These are phyloP conservation scores for Alternaria longipes DNA, from an alignment of 2,329 filamentous ascomycete species.

Conservation along the genomic window DNA sequence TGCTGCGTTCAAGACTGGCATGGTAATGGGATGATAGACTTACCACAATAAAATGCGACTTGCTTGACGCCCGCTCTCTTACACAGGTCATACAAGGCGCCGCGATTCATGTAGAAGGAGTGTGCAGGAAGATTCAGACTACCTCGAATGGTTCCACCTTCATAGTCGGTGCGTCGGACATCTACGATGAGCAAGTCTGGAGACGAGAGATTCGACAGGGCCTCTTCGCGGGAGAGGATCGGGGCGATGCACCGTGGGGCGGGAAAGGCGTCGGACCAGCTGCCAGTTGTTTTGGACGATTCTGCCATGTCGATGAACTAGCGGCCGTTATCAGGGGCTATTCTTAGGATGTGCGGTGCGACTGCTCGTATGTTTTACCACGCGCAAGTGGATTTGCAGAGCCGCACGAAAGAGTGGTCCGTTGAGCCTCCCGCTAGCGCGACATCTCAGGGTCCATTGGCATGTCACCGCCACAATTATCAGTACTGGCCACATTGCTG, in stretches of 20 bases:
- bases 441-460: conserved; percentile 22
- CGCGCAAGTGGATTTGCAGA: background rate
- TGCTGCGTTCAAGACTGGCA: background rate
- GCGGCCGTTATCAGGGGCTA: background rate
- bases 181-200: conserved; percentile 55
- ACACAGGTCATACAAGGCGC: conserved; percentile 55
- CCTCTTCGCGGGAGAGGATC: conserved; percentile 51
- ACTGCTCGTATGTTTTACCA: background rate
- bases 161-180: conserved; percentile 59
- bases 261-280: conserved; percentile 56
- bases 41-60: conserved; percentile 59
- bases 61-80: conserved; percentile 56
- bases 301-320: conserved; percentile 28
- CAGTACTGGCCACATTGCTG: conserved; percentile 46
- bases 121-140: conserved; percentile 60
- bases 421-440: conserved; percentile 19
- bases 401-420: conserved; percentile 19
- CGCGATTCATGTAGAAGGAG: conserved; percentile 57
- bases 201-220: conserved; percentile 47
- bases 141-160: conserved; percentile 57
- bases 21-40: conserved; percentile 19
- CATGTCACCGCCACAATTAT: conserved; percentile 30
- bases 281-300: conserved; percentile 23
- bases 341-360: background rate
- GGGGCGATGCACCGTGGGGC: conserved; percentile 50